Base-by-base conservation (phyloP, 129 eudicot species). In the Pulicaria dysenterica region DNA sequence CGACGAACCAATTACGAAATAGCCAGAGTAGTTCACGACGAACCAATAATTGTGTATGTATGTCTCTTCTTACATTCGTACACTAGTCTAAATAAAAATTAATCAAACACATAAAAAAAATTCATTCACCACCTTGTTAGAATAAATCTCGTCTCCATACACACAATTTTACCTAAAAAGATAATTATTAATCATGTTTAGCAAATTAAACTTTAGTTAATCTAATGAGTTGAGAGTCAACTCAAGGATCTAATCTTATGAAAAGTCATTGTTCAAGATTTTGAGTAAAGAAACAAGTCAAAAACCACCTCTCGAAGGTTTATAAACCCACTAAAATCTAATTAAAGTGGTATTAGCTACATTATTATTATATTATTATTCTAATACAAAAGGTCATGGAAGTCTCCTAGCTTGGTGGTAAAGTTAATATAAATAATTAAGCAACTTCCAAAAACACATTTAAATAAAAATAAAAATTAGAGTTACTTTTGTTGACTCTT, bases 401-500 rank as follows among this genome's bases (percentile, higher is more conserved):
- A 63, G 39, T n/a, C 51, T 42, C 7, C 15, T n/a, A n/a, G n/a
- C n/a, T 62, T 60, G 36, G 31, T 61, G 17, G 11, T 12, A 17
- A 56, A 2, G 1, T 16, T 17, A 8, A 61, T 61, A 36, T 14
- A 54, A 38, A 17, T 34, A 57, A 7, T 3, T 12, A 55, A 9
- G 7, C 42, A 55, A 17, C 31, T 15, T 16, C 44, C 6, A 57
- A 54, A 67, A 67, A 47, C 55, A 68, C 70, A 70, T 61, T 61
- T 14, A 19, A 69, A 31, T 53, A 2, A 34, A 64, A 64, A 68
- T 14, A 19, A 67, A 6, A 42, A 36, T n/a, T 15, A 7, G n/a
- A 54, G 81, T 10, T 54, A 34, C 67, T 12, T 78, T 70, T 70
- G 65, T 70, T 78, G 82, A 78, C 71, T 53, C 11, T 42, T 61